phyloP scores from a whole-genome alignment of 805 yeast species.

The Saccharomycopsis sp. region DNA sequence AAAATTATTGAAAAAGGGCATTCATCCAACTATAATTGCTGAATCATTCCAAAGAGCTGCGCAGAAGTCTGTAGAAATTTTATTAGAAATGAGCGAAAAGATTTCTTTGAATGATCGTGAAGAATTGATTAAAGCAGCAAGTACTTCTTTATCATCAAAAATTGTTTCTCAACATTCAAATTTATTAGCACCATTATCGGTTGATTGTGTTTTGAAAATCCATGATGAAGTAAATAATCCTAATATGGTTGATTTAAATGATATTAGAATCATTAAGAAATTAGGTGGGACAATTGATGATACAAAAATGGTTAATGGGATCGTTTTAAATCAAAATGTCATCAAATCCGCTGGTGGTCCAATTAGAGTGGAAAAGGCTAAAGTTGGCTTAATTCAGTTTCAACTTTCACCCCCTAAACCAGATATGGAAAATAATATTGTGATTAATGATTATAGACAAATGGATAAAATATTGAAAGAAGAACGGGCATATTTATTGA shows the following conservation, averaged over 20 bases:
- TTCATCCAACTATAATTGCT: slow-evolving; percentile 92
- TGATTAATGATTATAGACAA: slow-evolving; percentile 96
- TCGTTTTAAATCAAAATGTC: slow-evolving; percentile 85
- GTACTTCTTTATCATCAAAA: slow-evolving; percentile 89
- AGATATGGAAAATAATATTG: slow-evolving; percentile 95
- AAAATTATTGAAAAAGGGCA: slow-evolving; percentile 76
- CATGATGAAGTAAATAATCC: slow-evolving; percentile 45
- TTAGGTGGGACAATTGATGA: slow-evolving; percentile 98
- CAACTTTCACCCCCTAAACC: slow-evolving; percentile 96
- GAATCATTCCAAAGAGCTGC: slow-evolving; percentile 93
- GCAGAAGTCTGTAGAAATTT: slow-evolving; percentile 67
- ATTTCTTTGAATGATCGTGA: slow-evolving; percentile 77
- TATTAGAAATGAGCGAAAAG: slow-evolving; percentile 77
- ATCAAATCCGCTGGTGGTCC: slow-evolving; percentile 94
- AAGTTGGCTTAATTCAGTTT: slow-evolving; percentile 83
- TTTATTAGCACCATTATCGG: slow-evolving; percentile 86
- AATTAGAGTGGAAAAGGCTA: slow-evolving; percentile 87
- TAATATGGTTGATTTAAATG: slow-evolving; percentile 64
- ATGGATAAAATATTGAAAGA: slow-evolving; percentile 98
- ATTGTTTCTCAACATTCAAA: slow-evolving; percentile 91
- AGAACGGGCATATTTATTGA: slow-evolving; percentile 91
- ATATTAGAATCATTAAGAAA: slow-evolving; percentile 85
- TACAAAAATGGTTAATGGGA: slow-evolving; percentile 88
- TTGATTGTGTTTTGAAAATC: slow-evolving; percentile 78
- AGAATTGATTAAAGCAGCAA: slow-evolving; percentile 82